phyloP scores from a whole-genome alignment of 2,329 filamentous ascomycete species.

The Colletotrichum graminicola region DNA sequence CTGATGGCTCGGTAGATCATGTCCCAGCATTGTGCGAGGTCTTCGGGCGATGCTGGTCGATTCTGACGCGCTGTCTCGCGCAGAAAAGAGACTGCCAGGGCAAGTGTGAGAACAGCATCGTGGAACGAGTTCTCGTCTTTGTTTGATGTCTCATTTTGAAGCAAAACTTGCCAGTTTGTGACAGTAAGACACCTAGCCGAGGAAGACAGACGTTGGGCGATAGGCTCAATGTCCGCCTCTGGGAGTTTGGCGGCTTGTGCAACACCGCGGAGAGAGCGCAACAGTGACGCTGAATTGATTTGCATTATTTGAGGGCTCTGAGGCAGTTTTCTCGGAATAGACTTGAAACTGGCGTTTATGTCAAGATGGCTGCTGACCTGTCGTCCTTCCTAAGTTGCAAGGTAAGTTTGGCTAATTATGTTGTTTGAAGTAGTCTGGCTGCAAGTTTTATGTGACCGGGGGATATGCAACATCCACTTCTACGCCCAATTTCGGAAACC shows the following conservation, averaged over 20 bases:
- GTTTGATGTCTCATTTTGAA: not conserved
- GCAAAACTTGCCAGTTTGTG: not conserved
- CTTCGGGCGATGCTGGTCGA: not conserved
- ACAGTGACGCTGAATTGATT: not conserved
- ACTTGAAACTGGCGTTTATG: no score
- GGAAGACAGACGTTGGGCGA: not conserved
- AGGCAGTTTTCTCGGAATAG: not conserved
- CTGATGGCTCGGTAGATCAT: conserved; percentile 8
- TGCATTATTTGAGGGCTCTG: not conserved
- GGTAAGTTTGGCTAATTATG: not conserved
- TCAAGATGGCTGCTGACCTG: no score
- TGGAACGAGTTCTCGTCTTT: not conserved
- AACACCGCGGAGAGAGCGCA: not conserved
- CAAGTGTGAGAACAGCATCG: not conserved
- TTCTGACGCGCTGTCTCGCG: conserved; percentile 17
- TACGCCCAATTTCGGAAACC: no score
- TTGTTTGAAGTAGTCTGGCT: not conserved
- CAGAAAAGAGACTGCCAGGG: conserved; percentile 15
- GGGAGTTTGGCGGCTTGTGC: conserved; percentile 16
- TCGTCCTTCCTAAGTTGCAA: not conserved
- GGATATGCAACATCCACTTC: not conserved
- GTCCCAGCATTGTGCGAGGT: conserved; percentile 11
- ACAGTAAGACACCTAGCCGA: not conserved
- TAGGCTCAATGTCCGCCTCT: not conserved
- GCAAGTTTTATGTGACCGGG: not conserved